These are phyloP conservation scores for Magnusiomyces ingens DNA, from an alignment of 1,139 yeast genomes.

Conservation along the genomic window DNA sequence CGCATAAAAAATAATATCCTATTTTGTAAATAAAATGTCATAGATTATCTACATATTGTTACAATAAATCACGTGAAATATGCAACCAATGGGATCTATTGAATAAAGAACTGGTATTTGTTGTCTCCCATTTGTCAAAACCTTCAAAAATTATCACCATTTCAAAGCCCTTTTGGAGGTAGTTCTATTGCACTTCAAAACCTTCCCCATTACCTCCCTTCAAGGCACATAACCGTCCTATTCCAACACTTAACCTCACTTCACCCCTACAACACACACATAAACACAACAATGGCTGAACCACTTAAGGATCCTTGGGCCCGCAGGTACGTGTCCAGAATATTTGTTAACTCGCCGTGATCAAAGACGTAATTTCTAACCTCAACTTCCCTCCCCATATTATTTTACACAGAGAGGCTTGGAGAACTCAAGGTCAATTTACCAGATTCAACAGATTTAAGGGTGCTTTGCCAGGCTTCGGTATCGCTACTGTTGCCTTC, in stretches of 20 bases:
- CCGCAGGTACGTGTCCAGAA: conserved; percentile 34
- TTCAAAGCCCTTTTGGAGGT: neutral
- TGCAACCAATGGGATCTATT: neutral
- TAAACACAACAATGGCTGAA: conserved; percentile 21
- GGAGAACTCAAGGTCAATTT: conserved; percentile 85
- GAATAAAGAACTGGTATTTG: too few species aligned
- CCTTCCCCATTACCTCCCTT: neutral
- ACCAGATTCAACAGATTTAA: conserved; percentile 63
- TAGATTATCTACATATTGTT: neutral
- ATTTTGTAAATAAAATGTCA: neutral
- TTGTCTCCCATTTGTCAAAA: too few species aligned
- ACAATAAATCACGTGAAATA: neutral
- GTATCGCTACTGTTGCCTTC: conserved; percentile 74
- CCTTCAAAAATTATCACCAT: too few species aligned
- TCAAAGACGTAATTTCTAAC: neutral
- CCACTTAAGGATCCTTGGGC: conserved; percentile 43
- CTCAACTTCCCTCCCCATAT: neutral
- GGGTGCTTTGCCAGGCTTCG: conserved; percentile 78
- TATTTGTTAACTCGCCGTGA: neutral
- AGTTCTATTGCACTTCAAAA: neutral
- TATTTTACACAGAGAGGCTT: conserved; percentile 58
- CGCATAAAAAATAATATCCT: neutral
- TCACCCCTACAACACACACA: conserved; percentile 4
- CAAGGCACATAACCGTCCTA: neutral
- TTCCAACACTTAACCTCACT: conserved; percentile 2